Base-by-base conservation (phyloP, 352 stramenopile species). In the Halophytophthora batemanensis region DNA sequence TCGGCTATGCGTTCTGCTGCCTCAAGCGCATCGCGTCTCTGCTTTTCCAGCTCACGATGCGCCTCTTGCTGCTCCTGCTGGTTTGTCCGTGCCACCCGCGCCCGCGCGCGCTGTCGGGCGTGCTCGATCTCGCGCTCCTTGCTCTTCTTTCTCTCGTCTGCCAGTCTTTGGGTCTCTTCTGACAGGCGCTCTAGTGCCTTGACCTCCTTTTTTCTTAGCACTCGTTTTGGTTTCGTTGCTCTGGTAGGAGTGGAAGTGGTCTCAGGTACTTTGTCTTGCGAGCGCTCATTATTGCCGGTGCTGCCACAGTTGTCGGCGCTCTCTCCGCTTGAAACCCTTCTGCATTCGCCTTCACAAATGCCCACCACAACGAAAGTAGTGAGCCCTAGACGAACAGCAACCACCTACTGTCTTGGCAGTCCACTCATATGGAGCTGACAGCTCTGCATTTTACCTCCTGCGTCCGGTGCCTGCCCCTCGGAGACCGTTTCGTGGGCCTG, bases 81-180 rank as follows among this genome's bases (percentile, higher is more conserved):
- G 22, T 77, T 82, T 1, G 61, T 63, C 15, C 72, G 68, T 0
- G 59, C 55, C 14, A 88, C 51, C 17, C 80, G 54, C 0, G 77
- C 77, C 6, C 66, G 64, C 14, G 77, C 77, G 14, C 77, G 71
- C 40, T 88, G 74, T 42, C 84, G 77, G 1, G 77, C 77, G 8
- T 88, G 77, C 0, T 73, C 71, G 22, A 86, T 68, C 40, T 65
- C 77, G 45, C 82, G 64, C 1, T 50, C 22, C 17, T 72, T 64
- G 1, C 58, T 50, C 39, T 74, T 53, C 33, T 57, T 73, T 15
- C 53, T 63, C 51, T 71, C 63, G 19, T 74, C 61, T 2, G 61
- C 68, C 43, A 39, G 39, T n/a, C 45, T 22, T 13, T n/a, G 29
- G 23, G 33, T 7, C 6, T 59, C 39, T 15, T 45, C 37, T 46